phyloP scores from a whole-genome alignment of 2,329 filamentous ascomycete genomes.

The Calonectria montana region DNA sequence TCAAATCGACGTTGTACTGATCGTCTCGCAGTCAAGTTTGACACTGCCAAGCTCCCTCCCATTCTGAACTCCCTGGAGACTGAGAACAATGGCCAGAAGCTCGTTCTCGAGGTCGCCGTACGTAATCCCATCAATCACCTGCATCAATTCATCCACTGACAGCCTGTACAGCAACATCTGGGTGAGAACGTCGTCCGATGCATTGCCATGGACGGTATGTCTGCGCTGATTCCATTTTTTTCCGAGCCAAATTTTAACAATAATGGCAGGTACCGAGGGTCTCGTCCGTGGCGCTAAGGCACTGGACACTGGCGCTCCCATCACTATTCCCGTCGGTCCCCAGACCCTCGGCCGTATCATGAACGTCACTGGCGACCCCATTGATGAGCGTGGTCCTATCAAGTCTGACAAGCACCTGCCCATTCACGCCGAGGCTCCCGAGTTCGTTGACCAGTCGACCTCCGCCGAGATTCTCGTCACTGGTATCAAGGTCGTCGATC shows the following conservation, averaged over 20 bases:
- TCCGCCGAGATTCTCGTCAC: conserved; percentile 96
- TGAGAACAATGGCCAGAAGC: conserved; percentile 91
- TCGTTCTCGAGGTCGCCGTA: conserved; percentile 97
- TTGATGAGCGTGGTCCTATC: conserved; percentile 99
- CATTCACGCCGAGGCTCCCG: conserved; percentile 94
- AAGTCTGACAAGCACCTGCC: conserved; percentile 88
- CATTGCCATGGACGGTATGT: conserved; percentile 99
- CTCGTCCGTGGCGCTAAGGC: conserved; percentile 91
- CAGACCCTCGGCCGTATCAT: conserved; percentile 98
- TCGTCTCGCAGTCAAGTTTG: conserved; percentile 86
- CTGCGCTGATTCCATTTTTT: conserved; percentile 32
- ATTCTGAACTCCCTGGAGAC: conserved; percentile 98
- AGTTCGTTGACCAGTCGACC: conserved; percentile 96
- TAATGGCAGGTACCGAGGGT: conserved; percentile 90
- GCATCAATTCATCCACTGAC: conserved; percentile 49
- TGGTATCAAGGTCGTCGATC: conserved; percentile 99
- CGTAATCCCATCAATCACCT: conserved; percentile 42
- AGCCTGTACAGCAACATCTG: conserved; percentile 85
- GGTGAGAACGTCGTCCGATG: conserved; percentile 99
- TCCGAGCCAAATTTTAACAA: conserved; percentile 27
- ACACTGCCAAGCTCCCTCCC: conserved; percentile 88
- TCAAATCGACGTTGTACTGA: conserved; percentile 36
- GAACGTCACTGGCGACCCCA: conserved; percentile 99
- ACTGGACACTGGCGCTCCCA: conserved; percentile 90
- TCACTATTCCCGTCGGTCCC: conserved; percentile 94